A percentile compares a stretch with the other conserved stretches of the same genome.
phyloP scores from a whole-genome alignment of 805 yeast genomes.

The Tetrapisispora pingtungensis region DNA sequence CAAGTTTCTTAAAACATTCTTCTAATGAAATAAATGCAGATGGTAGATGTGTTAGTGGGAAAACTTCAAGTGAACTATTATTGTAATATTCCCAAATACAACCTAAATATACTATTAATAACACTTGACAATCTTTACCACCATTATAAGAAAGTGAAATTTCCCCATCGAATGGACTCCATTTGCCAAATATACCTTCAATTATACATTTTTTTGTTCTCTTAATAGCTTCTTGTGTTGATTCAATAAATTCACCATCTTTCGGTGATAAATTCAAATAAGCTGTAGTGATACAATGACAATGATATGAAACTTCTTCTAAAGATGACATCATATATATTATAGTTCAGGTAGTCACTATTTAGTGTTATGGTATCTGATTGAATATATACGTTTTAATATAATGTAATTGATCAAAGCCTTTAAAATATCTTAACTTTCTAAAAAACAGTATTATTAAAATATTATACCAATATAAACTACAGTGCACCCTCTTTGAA shows the following conservation, averaged over 20 bases:
- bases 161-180: slow-evolving; percentile 33
- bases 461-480: too few species aligned
- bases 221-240: slow-evolving; percentile 24
- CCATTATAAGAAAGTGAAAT: slow-evolving; percentile 86
- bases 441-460: too few species aligned
- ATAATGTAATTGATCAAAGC: too few species aligned
- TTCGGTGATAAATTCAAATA: slow-evolving; percentile 13
- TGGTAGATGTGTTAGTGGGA: slow-evolving; percentile 22
- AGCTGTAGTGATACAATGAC: slow-evolving; percentile 20
- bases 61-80: background rate
- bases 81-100: slow-evolving; percentile 28
- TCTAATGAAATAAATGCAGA: slow-evolving; percentile 72
- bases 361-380: too few species aligned
- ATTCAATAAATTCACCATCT: slow-evolving; percentile 10
- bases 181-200: slow-evolving; percentile 20
- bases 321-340: slow-evolving; percentile 4
- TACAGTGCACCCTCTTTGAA: too few species aligned
- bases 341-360: too few species aligned
- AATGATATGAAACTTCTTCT: slow-evolving; percentile 15
- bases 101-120: slow-evolving; percentile 66
- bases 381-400: too few species aligned
- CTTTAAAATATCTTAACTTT: too few species aligned
- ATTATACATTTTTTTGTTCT: slow-evolving; percentile 16
- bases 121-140: slow-evolving; percentile 91
- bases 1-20: slow-evolving; percentile 59